phyloP scores from a whole-genome alignment of 2,329 filamentous ascomycete genomes.

The Didymella exigua region DNA sequence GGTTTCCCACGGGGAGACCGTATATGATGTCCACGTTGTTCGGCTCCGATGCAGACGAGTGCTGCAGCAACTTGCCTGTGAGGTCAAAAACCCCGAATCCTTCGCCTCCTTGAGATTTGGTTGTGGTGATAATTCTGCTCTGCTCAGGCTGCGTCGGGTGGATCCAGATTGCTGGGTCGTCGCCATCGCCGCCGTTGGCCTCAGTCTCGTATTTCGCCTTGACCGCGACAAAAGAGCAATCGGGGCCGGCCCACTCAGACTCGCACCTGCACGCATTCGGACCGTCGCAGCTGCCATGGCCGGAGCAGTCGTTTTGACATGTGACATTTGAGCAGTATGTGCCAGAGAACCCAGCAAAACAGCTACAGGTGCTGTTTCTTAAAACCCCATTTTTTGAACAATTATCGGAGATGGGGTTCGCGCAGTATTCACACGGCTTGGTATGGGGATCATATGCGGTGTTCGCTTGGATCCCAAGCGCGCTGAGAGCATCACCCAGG shows the following conservation, averaged over 20 bases:
- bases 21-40: conserved; percentile 64
- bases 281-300: conserved; percentile 33
- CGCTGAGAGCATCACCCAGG: conserved; percentile 18
- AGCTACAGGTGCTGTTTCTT: conserved; percentile 21
- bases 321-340: conserved; percentile 25
- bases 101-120: conserved; percentile 57
- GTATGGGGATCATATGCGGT: conserved; percentile 26
- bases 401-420: conserved; percentile 17
- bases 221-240: conserved; percentile 38
- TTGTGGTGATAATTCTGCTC: conserved; percentile 60
- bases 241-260: conserved; percentile 32
- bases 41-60: conserved; percentile 54
- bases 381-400: conserved; percentile 34
- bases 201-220: conserved; percentile 41
- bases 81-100: conserved; percentile 59
- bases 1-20: conserved; percentile 52
- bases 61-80: conserved; percentile 55
- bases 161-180: conserved; percentile 43
- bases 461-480: conserved; percentile 27
- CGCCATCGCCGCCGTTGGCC: conserved; percentile 42
- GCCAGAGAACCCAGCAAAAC: conserved; percentile 35
- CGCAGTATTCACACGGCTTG: conserved; percentile 26
- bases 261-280: conserved; percentile 37
- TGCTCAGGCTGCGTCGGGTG: conserved; percentile 41
- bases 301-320: conserved; percentile 37